These are phyloP conservation scores for Heliosperma pusillum DNA, from an alignment of 148 eudicot species.

Conservation along the genomic window DNA sequence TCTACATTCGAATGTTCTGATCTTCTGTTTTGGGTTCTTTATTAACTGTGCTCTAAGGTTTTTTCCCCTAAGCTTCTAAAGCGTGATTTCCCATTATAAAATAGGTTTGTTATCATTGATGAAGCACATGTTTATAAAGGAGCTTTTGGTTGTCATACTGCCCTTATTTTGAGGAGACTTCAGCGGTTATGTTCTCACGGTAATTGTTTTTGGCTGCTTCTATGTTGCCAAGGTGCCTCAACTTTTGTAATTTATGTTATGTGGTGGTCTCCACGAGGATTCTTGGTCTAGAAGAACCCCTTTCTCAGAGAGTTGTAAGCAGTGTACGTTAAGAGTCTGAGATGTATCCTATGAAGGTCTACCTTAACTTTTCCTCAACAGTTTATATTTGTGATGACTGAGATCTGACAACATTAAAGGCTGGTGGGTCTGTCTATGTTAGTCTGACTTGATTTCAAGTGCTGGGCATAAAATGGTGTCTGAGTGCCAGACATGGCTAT, in stretches of 20 bases:
- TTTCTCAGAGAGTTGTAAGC: neutral
- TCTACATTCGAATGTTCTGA: conserved; percentile 4
- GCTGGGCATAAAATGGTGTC: neutral
- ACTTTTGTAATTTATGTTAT: neutral
- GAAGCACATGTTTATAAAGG: conserved; percentile 96
- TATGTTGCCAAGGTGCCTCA: neutral
- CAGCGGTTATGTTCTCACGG: conserved; percentile 92
- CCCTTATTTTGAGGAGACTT: conserved; percentile 85
- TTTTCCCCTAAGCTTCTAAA: conserved; percentile 4
- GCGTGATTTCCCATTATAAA: conserved; percentile 1
- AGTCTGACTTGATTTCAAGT: neutral
- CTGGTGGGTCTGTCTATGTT: neutral
- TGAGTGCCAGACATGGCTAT: neutral
- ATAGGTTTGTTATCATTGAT: conserved; percentile 80
- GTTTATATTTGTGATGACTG: neutral
- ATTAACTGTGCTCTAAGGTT: neutral
- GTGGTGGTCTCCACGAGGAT: conserved; percentile 1
- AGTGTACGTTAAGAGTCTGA: neutral
- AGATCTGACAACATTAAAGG: neutral
- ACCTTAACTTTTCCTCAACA: neutral
- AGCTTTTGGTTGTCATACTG: conserved; percentile 91
- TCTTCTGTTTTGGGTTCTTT: conserved; percentile 1
- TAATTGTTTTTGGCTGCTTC: conserved; percentile 28
- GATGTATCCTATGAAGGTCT: neutral
- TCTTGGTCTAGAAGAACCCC: neutral